phyloP scores from a whole-genome alignment of 1,284 basidiomycete genomes.

The Trametes hirsuta region DNA sequence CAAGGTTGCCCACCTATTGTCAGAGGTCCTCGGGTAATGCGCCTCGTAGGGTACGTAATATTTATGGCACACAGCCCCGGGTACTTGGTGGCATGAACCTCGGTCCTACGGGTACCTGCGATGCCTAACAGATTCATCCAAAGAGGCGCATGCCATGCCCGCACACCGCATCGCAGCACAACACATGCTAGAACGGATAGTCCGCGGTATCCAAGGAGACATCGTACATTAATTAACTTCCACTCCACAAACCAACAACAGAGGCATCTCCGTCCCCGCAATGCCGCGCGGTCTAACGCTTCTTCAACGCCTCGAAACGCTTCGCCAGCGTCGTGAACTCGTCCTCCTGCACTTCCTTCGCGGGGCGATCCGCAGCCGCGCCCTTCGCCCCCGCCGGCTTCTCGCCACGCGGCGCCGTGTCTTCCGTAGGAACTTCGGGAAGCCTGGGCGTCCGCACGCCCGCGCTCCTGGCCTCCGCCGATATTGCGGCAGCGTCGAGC shows the following conservation, averaged over 20 bases:
- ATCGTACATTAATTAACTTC: background rate
- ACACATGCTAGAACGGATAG: too few species aligned
- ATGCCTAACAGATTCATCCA: too few species aligned
- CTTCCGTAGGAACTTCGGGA: slow-evolving; percentile 52
- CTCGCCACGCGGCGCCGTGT: slow-evolving; percentile 34
- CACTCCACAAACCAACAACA: slow-evolving; percentile 7
- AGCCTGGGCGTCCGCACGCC: slow-evolving; percentile 42
- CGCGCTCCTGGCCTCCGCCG: slow-evolving; percentile 37
- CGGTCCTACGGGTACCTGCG: too few species aligned
- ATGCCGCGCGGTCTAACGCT: slow-evolving; percentile 47
- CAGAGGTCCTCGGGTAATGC: too few species aligned
- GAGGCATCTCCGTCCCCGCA: slow-evolving; percentile 5
- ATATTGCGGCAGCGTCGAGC: slow-evolving; percentile 33
- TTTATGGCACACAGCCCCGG: too few species aligned
- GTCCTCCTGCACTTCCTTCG: slow-evolving; percentile 50
- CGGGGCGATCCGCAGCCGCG: slow-evolving; percentile 28
- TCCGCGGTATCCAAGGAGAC: background rate
- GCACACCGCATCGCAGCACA: too few species aligned
- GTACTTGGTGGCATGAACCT: too few species aligned
- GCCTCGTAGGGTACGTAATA: too few species aligned
- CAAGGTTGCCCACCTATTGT: too few species aligned
- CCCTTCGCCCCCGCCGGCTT: slow-evolving; percentile 27
- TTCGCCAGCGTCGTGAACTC: slow-evolving; percentile 73
- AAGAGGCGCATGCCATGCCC: too few species aligned
- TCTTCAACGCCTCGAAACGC: slow-evolving; percentile 82